Conservation (phyloP, 1,284 basidiomycete species). For the Microbotryum saponariae region DNA sequence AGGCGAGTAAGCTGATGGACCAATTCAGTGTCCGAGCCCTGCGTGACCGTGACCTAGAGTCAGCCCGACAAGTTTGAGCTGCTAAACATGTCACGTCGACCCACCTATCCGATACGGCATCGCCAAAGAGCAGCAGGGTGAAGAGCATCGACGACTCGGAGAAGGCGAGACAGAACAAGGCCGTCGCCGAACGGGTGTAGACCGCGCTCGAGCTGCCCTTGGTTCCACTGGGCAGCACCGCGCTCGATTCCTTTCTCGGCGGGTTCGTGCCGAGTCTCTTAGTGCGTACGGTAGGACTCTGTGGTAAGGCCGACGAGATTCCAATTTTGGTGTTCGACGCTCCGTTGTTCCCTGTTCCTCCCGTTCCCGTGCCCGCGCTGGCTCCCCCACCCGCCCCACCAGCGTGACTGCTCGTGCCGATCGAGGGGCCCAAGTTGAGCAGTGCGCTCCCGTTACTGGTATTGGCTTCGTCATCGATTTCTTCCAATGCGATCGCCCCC, state of each 20-base stretch:
- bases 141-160: conserved; percentile 38
- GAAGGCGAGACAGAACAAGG: conserved; percentile 37
- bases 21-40: conserved; percentile 37
- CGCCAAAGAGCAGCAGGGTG: conserved; percentile 38
- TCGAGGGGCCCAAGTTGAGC: background rate
- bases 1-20: conserved; percentile 35
- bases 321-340: background rate
- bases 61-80: background rate
- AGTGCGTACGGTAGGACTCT: conserved; percentile 8
- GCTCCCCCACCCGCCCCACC: too few species aligned
- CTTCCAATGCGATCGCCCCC: background rate
- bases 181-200: conserved; percentile 27
- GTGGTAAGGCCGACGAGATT: conserved; percentile 1
- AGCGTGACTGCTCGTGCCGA: background rate
- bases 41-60: background rate
- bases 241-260: too few species aligned
- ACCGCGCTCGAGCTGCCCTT: conserved; percentile 4
- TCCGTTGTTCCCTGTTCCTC: too few species aligned
- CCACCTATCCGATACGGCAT: conserved; percentile 29
- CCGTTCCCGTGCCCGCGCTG: too few species aligned
- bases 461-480: conserved; percentile 16
- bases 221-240: background rate
- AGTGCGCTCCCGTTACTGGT: conserved; percentile 7
- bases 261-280: conserved; percentile 11
- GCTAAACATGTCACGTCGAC: background rate